Base-by-base conservation (phyloP, 345 rosid species). In the Eucalyptus cladocalyx region DNA sequence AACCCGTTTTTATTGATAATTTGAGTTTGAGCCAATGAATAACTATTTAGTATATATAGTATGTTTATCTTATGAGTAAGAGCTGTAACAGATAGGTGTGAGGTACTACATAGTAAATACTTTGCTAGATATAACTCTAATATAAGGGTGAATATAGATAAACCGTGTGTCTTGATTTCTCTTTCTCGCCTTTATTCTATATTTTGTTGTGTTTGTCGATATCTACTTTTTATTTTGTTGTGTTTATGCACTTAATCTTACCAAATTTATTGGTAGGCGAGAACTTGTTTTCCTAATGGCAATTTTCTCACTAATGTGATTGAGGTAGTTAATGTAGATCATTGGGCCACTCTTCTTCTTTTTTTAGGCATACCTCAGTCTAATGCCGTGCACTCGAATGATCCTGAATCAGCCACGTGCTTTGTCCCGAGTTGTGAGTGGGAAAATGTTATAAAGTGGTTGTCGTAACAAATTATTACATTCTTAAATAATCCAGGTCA, bases 121-220 rank as follows among this genome's bases (percentile, higher is more conserved):
- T 56, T 10, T 24, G 28, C 12, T 56, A 56, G 30, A 56, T 23
- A 23, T 10, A 56, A 23, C 30, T 11, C 62, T 56, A 24, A 5
- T 56, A 9, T 2, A 56, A 10, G 12, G 62, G 1, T 56, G 0
- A 56, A 56, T 0, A 9, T 0, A 2, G 30, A 24, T 56, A 56
- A 56, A 56, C 0, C 0, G 0, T 24, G 13, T 56, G 6, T 5
- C 3, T 56, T 24, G 6, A 24, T 56, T 56, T 56, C 24, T 24
- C 10, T 56, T 2, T 56, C 28, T 56, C 3, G 0, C 3, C 0
- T 53, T 19, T 53, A 53, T 21, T 1, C 5, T 3, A 18, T 53
- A 3, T n/a, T 54, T 51, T 8, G 0, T 54, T 54, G 58, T 54
- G 58, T 54, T 54, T 54, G 10, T 54, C 24, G 0, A 50, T 21